These are phyloP conservation scores for Pterulicium gracile DNA, from an alignment of 1,284 basidiomycete genomes.

Conservation along the genomic window DNA sequence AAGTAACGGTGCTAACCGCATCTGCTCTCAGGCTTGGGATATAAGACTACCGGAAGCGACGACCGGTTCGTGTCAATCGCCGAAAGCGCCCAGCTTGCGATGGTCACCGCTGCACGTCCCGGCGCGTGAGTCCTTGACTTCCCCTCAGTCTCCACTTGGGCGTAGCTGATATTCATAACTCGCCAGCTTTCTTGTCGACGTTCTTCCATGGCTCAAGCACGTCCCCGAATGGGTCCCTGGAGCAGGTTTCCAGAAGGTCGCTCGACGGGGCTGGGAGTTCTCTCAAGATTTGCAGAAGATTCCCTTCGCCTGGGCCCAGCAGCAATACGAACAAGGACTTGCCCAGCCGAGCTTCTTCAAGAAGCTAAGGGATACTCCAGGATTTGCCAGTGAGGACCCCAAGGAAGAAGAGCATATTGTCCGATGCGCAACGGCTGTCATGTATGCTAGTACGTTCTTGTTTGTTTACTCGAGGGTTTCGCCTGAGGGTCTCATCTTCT, in stretches of 20 bases:
- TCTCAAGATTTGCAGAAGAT: slow-evolving; percentile 14
- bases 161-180: too few species aligned
- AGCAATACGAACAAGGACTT: slow-evolving; percentile 9
- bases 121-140: too few species aligned
- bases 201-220: slow-evolving; percentile 9
- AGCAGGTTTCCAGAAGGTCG: slow-evolving; percentile 17
- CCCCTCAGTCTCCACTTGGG: too few species aligned
- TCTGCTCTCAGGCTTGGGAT: slow-evolving; percentile 7
- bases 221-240: slow-evolving; percentile 21
- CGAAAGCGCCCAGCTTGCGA: slow-evolving; percentile 9
- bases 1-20: neutral
- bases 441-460: slow-evolving; percentile 6
- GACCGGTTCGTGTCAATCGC: slow-evolving; percentile 11
- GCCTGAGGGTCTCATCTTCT: neutral
- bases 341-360: slow-evolving; percentile 12
- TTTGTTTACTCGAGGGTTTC: too few species aligned
- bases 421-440: slow-evolving; percentile 3
- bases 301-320: slow-evolving; percentile 16
- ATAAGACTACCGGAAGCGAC: slow-evolving; percentile 10
- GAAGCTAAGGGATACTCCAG: slow-evolving; percentile 10
- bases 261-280: slow-evolving; percentile 12
- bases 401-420: slow-evolving; percentile 8
- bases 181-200: slow-evolving; percentile 11
- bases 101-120: slow-evolving; percentile 11
- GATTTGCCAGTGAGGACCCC: too few species aligned